phyloP scores from a whole-genome alignment of 208 protist species.

The Herpetomonas muscarum region DNA sequence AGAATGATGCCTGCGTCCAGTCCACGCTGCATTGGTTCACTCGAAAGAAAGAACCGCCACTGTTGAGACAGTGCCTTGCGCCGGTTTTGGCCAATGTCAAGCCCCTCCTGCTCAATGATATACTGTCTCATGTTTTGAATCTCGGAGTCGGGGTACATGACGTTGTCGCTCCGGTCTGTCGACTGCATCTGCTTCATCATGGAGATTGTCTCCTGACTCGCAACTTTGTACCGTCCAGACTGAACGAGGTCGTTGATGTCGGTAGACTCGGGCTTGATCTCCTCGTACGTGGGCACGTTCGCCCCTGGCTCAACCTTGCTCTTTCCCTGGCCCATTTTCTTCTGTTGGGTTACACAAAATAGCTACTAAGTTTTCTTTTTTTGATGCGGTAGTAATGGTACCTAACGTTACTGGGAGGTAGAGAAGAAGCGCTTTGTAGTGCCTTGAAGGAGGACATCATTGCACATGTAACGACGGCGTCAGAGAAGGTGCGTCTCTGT shows the following conservation, averaged over 20 bases:
- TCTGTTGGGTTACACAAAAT: too few relatives aligned
- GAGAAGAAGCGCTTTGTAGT: too few relatives aligned
- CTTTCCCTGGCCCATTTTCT: slow-evolving; percentile 29
- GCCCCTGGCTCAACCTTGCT: slow-evolving; percentile 13
- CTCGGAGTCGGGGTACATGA: slow-evolving; percentile 71
- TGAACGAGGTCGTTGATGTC: slow-evolving; percentile 68
- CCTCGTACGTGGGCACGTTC: slow-evolving; percentile 36
- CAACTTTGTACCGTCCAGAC: slow-evolving; percentile 73
- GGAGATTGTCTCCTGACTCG: slow-evolving; percentile 54
- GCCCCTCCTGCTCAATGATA: slow-evolving; percentile 80
- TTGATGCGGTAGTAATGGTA: too few relatives aligned
- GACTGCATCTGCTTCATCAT: slow-evolving; percentile 79
- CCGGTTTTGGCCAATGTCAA: slow-evolving; percentile 62
- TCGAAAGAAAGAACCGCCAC: slow-evolving; percentile 83
- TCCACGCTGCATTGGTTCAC: slow-evolving; percentile 79
- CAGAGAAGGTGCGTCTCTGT: too few relatives aligned
- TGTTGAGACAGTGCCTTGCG: slow-evolving; percentile 63
- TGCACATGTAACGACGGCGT: too few relatives aligned
- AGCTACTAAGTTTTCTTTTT: too few relatives aligned
- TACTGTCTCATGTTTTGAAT: slow-evolving; percentile 76
- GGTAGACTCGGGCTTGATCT: slow-evolving; percentile 60
- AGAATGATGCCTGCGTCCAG: slow-evolving; percentile 79
- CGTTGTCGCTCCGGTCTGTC: slow-evolving; percentile 31
- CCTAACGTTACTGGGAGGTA: too few relatives aligned
- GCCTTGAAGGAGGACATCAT: too few relatives aligned